A percentile compares a stretch with the other conserved stretches of the same genome.
Conservation (phyloP, 2,329 filamentous ascomycete genomes). For the Emmonsia crescens region DNA sequence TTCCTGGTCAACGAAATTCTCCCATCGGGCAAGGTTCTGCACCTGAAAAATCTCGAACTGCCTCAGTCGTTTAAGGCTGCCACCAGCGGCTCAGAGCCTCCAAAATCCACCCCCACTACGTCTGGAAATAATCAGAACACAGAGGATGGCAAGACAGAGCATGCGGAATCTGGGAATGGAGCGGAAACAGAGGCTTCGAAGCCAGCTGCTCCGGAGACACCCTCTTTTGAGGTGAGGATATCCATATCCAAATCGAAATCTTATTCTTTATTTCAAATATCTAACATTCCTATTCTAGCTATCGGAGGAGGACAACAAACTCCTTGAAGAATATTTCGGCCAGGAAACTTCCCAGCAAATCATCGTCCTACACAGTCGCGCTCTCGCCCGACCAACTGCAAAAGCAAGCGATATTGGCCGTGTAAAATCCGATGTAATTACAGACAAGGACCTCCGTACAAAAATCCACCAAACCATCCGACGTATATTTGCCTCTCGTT, state of each 20-base stretch:
- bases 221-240: background rate
- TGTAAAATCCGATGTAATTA: constrained; percentile 44
- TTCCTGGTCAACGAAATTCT: constrained; percentile 86
- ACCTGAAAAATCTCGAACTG: constrained; percentile 46
- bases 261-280: background rate
- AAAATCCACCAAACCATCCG: constrained; percentile 58
- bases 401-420: constrained; percentile 46
- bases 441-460: constrained; percentile 51
- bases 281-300: constrained; percentile 8
- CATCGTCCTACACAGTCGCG: constrained; percentile 43
- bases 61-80: constrained; percentile 15
- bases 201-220: background rate
- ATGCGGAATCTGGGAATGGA: background rate
- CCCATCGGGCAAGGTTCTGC: constrained; percentile 63
- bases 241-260: background rate
- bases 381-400: constrained; percentile 43
- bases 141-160: background rate
- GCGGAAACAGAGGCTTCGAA: background rate
- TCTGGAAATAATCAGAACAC: background rate
- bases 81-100: background rate
- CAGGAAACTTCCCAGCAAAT: constrained; percentile 40
- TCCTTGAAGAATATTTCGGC: constrained; percentile 42
- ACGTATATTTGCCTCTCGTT: constrained; percentile 63
- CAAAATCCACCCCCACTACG: background rate
- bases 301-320: constrained; percentile 34